Conservation (phyloP, 805 yeast genomes). For the Myxozyma geophila region DNA sequence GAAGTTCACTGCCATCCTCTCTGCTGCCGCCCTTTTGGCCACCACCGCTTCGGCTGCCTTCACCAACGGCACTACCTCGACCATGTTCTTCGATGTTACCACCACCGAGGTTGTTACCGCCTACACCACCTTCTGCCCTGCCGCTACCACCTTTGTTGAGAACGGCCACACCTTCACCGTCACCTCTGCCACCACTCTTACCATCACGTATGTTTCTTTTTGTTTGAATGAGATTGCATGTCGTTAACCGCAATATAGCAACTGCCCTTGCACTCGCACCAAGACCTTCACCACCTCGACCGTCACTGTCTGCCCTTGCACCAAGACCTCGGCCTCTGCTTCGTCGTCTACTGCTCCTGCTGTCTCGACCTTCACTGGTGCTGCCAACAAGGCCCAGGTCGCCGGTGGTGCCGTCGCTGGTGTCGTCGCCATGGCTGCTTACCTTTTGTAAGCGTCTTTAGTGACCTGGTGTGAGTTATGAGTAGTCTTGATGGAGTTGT, state of each 20-base stretch:
- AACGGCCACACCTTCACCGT: conserved; percentile 74
- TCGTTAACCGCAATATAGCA: conserved; percentile 40
- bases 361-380: conserved; percentile 39
- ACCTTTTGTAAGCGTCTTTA: conserved; percentile 36
- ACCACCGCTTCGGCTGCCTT: conserved; percentile 37
- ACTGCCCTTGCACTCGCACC: conserved; percentile 81
- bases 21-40: conserved; percentile 36
- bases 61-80: conserved; percentile 47
- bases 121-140: conserved; percentile 84
- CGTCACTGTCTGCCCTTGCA: conserved; percentile 44
- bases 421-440: conserved; percentile 50
- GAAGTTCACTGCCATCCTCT: conserved; percentile 37
- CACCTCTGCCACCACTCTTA: conserved; percentile 77
- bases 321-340: conserved; percentile 40
- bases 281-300: conserved; percentile 41
- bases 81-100: conserved; percentile 54
- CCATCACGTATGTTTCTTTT: conserved; percentile 57
- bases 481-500: background rate
- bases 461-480: background rate
- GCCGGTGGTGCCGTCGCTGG: conserved; percentile 55
- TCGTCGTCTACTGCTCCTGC: conserved; percentile 35
- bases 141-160: conserved; percentile 65
- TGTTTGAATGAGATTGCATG: background rate
- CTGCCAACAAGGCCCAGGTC: conserved; percentile 41
- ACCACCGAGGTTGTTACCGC: conserved; percentile 63